Conservation (phyloP, 1,284 basidiomycete species). For the Puccinia novopanici region DNA sequence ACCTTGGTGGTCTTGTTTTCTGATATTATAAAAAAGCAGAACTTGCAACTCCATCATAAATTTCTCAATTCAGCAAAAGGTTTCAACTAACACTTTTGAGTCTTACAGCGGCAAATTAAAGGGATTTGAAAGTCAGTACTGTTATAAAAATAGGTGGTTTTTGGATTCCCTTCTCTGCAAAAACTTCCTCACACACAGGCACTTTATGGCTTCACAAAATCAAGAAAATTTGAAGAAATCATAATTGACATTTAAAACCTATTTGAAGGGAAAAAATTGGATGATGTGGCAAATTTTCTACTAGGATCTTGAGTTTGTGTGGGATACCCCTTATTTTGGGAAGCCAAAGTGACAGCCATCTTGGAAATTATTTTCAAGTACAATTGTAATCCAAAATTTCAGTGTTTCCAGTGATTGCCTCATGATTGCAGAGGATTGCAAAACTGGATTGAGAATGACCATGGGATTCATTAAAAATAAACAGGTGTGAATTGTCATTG, state of each 20-base stretch:
- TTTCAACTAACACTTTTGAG: too few relatives aligned
- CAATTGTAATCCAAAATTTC: constrained; percentile 67
- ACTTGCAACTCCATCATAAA: too few relatives aligned
- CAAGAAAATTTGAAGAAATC: constrained; percentile 89
- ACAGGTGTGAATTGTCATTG: constrained; percentile 83
- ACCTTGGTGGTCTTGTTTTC: too few relatives aligned
- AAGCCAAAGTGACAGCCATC: constrained; percentile 81
- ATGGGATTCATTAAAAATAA: constrained; percentile 78
- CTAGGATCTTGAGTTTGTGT: constrained; percentile 77
- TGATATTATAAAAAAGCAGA: too few relatives aligned
- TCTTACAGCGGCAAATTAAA: too few relatives aligned
- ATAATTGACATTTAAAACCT: constrained; percentile 79
- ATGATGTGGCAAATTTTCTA: constrained; percentile 74
- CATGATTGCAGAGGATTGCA: constrained; percentile 66
- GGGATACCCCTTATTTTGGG: constrained; percentile 92
- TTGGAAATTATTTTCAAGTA: constrained; percentile 87
- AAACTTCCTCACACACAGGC: too few relatives aligned
- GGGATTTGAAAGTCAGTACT: too few relatives aligned
- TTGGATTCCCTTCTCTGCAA: too few relatives aligned
- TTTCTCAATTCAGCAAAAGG: too few relatives aligned
- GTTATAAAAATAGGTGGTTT: too few relatives aligned
- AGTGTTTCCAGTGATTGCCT: constrained; percentile 71
- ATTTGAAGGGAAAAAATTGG: constrained; percentile 64
- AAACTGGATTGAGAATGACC: constrained; percentile 75
- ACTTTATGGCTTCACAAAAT: constrained; percentile 81